These are phyloP conservation scores for Eremochloa ophiuroides DNA, from an alignment of 176 grass and related monocot species.

Conservation along the genomic window DNA sequence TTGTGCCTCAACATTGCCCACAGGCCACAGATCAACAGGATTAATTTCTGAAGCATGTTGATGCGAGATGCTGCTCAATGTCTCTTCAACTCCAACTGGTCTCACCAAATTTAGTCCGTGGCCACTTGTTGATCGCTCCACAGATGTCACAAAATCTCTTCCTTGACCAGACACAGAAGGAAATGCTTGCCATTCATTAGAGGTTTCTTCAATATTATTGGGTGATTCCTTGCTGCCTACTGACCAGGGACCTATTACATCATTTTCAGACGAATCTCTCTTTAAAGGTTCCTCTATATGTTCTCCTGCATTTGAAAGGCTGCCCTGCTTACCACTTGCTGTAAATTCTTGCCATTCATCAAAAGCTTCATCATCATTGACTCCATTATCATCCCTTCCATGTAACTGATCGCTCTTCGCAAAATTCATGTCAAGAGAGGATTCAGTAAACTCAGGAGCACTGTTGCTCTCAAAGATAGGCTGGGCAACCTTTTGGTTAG, in stretches of 20 bases:
- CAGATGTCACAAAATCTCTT: slow-evolving; percentile 6
- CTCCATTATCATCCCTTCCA: slow-evolving; percentile 24
- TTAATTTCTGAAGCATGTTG: slow-evolving; percentile 41
- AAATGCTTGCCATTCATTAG: slow-evolving; percentile 68
- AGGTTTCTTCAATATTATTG: slow-evolving; percentile 22
- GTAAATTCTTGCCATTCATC: slow-evolving; percentile 61
- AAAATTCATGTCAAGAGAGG: slow-evolving; percentile 23
- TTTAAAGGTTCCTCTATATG: slow-evolving; percentile 6
- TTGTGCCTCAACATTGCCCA: slow-evolving; percentile 19
- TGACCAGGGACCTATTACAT: slow-evolving; percentile 29
- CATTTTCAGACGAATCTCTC: slow-evolving; percentile 33
- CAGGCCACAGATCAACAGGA: slow-evolving; percentile 45
- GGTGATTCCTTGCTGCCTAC: slow-evolving; percentile 38
- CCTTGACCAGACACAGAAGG: slow-evolving; percentile 47
- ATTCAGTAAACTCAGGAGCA: slow-evolving; percentile 25
- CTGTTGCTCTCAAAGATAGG: neutral
- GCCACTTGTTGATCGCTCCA: slow-evolving; percentile 6
- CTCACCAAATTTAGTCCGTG: slow-evolving; percentile 1
- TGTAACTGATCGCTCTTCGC: slow-evolving; percentile 5
- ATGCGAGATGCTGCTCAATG: neutral
- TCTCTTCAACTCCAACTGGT: slow-evolving; percentile 31
- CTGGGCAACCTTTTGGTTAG: slow-evolving; percentile 25
- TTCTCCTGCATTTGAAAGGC: slow-evolving; percentile 17
- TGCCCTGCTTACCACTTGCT: slow-evolving; percentile 29
- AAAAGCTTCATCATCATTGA: slow-evolving; percentile 39